Evolutionary conservation across 78 protist species (phyloP), one percentile per base, ranked within the genome.

Genomic region (Dictyostelium discoideum): DNA sequence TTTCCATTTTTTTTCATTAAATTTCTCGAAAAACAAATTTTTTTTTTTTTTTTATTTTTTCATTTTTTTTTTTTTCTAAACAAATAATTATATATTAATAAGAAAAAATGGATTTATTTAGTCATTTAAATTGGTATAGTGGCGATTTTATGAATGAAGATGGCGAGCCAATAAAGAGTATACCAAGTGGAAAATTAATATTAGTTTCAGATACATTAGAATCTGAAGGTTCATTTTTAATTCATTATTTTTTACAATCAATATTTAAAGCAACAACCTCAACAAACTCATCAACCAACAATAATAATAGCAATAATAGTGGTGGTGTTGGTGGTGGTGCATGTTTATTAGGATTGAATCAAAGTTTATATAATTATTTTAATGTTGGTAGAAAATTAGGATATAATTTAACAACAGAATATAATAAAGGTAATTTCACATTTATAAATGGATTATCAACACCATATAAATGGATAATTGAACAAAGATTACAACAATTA

Each of bases 101-200:
- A 42, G 46, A 2, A 0, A 85, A 4, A 13, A 87, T 87, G 93
- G 93, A 87, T 80, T 50, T 87, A 65, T 87, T 87, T 42, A 79
- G 86, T 79, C 93, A 88, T 80, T 88, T 88, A 20, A 88, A 88
- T 80, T 88, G 93, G 93, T 88, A 80, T 80, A 80, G 69, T 37
- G 86, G 86, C 7, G 76, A 40, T 14, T 26, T 40, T 78, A 26
- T 48, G 11, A 24, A 37, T 63, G 86, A 57, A 46, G 93, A 88
- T 65, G 86, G 86, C 18, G 77, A 78, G 26, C 86, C 93, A 32
- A 22, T 44, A 1, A 78, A 78, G 29, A 8, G 72, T 42, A 65
- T 88, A 80, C 93, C 93, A n/a, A 60, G 44, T 29, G 76, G 82
- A 10, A 88, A 88, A 83, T 29, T 88, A 20, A 80, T 88, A 29